Evolutionary conservation across 768 basidiomycete genomes (phyloP).

Genomic region (Mrakia blollopis): DNA sequence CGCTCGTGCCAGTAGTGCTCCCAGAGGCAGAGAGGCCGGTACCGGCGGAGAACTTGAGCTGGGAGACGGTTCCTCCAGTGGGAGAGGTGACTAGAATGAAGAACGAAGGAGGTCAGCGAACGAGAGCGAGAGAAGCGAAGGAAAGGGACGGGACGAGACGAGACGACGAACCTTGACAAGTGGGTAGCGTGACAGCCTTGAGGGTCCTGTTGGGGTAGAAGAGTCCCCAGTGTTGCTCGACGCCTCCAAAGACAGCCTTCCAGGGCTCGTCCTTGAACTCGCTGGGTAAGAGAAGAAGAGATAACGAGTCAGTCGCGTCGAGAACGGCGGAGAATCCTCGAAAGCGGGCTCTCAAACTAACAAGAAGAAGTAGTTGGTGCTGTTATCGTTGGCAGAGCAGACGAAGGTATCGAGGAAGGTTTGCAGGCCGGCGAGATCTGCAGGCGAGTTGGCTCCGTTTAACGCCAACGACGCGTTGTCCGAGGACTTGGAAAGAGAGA

Average conservation of each 20-base stretch:
- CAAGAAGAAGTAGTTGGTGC: constrained; percentile 84
- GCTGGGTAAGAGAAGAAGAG: constrained; percentile 35
- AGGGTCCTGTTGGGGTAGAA: constrained; percentile 48
- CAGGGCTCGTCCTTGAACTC: constrained; percentile 73
- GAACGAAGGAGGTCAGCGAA: too few species aligned
- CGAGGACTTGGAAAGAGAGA: not conserved
- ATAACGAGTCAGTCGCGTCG: not conserved
- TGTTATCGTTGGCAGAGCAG: constrained; percentile 76
- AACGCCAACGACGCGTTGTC: constrained; percentile 47
- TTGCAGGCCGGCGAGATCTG: constrained; percentile 50
- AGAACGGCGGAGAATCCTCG: not conserved
- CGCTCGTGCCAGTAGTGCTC: not conserved
- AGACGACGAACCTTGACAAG: not conserved
- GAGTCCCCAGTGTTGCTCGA: constrained; percentile 59
- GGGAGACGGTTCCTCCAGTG: constrained; percentile 18
- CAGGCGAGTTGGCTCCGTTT: constrained; percentile 65
- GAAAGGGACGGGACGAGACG: not conserved
- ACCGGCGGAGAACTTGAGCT: constrained; percentile 2
- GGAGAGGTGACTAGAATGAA: constrained; percentile 11
- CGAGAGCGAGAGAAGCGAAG: not conserved
- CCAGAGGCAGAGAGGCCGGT: not conserved
- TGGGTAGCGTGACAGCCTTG: constrained; percentile 16
- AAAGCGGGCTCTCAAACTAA: constrained; percentile 28
- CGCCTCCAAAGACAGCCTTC: constrained; percentile 73
- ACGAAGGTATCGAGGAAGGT: constrained; percentile 77